These are phyloP conservation scores for Tolypocladium sp. DNA, from an alignment of 2,329 filamentous ascomycete species.

Conservation along the genomic window DNA sequence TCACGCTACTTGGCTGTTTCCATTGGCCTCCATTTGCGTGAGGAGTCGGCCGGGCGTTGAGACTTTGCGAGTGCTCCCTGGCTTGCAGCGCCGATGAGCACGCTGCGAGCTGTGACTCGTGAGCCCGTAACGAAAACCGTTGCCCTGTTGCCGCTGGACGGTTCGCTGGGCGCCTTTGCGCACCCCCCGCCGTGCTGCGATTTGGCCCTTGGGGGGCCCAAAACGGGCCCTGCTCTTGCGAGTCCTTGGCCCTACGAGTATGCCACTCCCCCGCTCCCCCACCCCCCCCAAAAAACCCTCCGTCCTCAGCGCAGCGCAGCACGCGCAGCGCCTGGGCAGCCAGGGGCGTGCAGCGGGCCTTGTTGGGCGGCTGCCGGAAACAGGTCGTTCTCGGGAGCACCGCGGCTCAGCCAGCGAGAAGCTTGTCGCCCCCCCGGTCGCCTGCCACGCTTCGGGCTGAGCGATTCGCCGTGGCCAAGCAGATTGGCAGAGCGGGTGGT, in stretches of 20 bases:
- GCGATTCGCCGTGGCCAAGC: not conserved
- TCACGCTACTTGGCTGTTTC: not conserved
- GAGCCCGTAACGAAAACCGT: not conserved
- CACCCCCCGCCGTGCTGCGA: not conserved
- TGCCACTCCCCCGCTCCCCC: not conserved
- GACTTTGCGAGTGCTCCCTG: not conserved
- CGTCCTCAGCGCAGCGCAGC: not conserved
- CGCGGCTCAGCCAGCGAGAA: conserved; percentile 6
- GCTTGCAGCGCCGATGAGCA: not conserved
- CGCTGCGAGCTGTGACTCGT: not conserved
- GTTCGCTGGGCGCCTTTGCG: not conserved
- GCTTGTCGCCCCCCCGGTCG: conserved; percentile 1
- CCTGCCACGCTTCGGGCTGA: not conserved
- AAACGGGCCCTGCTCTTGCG: not conserved
- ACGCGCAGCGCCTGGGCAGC: not conserved
- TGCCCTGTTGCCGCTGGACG: not conserved
- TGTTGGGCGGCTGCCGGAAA: conserved; percentile 3
- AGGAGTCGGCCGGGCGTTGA: not conserved
- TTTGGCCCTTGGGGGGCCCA: not conserved
- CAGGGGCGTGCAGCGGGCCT: not conserved
- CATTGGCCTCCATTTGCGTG: not conserved
- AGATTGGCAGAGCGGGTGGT: not conserved
- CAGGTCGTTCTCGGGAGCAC: conserved; percentile 8
- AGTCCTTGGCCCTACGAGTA: not conserved
- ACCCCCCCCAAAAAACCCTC: not conserved